Evolutionary conservation across 2,329 filamentous ascomycete genomes (phyloP), one percentile per base, ranked within the genome.

Genomic region (Colletotrichum liriopes): DNA sequence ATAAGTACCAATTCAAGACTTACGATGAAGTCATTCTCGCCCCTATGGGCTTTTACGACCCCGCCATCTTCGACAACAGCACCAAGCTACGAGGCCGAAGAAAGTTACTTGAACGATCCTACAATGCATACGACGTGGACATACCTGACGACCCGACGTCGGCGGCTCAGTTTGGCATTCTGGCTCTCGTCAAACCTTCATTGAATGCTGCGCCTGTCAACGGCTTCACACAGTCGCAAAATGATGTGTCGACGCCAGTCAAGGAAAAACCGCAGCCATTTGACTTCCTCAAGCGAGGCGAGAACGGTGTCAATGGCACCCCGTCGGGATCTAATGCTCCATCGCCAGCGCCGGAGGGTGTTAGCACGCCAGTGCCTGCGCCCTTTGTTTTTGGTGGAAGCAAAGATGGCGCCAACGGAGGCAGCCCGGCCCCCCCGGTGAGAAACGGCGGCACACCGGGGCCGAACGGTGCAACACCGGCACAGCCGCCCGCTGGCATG

Each of bases 1-100:
- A 92, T 74, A 98, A 98, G 82, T 98, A 97, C 82, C 90, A 92
- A 51, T 98, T 98, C 87, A 98, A 98, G 86, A 95, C 94, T 0
- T 99, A 98, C 78, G 96, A 99, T 76, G 96, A 98, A 81, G 93
- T 97, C 29, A 94, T 97, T 76, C 87, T 99, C n/a, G 93, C 96
- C 0, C 93, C 95, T 1, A 94, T 98, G 92, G 95, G 95, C n/a
- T 93, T 95, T 77, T 98, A 97, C 81, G 93, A 96, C 72, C 96
- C 96, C 0, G 86, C 89, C 2, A 93, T 98, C 66, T 98, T 98
- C 76, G 94, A 97, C 79, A 93, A 95, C 77, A 90, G 88, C 37
- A 84, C 89, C 45, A 99, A 99, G 84, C 88, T 98, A 14, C 85
- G 88, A 26, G 92, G 94, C 52, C 91, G 96, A 61, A 90, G 94